Evolutionary conservation across 805 yeast genomes (phyloP), one percentile per base, ranked within the genome.

Genomic region (Kodamaea leandrae): DNA sequence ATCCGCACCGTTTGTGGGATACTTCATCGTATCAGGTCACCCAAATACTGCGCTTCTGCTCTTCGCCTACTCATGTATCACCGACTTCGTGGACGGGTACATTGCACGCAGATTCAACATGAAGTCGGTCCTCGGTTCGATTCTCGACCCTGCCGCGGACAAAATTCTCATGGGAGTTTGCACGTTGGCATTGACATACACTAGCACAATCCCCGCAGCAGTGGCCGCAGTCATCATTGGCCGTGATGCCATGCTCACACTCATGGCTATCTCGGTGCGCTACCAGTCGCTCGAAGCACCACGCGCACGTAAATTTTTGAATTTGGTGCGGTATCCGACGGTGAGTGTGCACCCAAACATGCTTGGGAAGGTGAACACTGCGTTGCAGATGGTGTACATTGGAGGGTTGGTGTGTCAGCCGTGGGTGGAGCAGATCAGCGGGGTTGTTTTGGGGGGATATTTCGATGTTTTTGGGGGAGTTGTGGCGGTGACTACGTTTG

Each of bases 61-160:
- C 8, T 91, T 93, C 60, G 71, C 80, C 0, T 89, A 88, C 54
- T 89, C 97, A 0, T 84, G 97, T 48, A 59, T 89, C 3, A 91
- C 99, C 0, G 99, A 93, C 60, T 83, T 86, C 48, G 64, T 90
- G 16, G 99, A 93, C 61, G 99, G 99, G 0, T 86, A 64, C 54
- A 78, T 95, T 47, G 99, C 99, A 4, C 72, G 99, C 41, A 76
- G 64, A 45, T 91, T 63, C 68, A 80, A 87, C 42, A 68, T 84
- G 74, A 76, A 80, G 53, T 81, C 96, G 1, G 82, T 86, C 1
- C 76, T 89, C 5, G 99, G 99, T 0, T 83, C 96, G 0, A 82
- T 93, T 12, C 68, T 95, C 24, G 99, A 93, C 55, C 99, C 99
- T 0, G 72, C 88, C 66, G 99, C 99, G 0, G 99, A 93, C 58